Evolutionary conservation across 2,329 filamentous ascomycete species (phyloP).

Genomic region (Macrophomina pseudophaseolina): DNA sequence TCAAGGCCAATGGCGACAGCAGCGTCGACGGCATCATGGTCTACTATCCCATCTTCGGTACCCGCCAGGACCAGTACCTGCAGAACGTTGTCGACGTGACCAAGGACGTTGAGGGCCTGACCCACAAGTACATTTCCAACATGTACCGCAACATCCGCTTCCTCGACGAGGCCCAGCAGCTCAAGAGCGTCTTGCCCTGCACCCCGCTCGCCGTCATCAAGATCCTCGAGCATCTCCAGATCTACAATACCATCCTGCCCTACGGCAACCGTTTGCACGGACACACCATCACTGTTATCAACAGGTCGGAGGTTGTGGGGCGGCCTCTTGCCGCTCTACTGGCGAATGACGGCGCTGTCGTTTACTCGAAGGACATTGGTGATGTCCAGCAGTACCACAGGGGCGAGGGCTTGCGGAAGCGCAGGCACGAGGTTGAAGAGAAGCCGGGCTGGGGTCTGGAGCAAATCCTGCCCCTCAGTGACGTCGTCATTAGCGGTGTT

Average conservation of each 20-base stretch:
- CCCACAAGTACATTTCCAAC: constrained; percentile 94
- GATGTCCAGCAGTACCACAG: constrained; percentile 92
- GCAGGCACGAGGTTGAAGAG: constrained; percentile 84
- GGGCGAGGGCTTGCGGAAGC: constrained; percentile 83
- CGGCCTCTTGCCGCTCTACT: constrained; percentile 89
- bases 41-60: constrained; percentile 97
- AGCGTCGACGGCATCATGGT: constrained; percentile 88
- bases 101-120: constrained; percentile 96
- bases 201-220: constrained; percentile 96
- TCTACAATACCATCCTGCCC: constrained; percentile 94
- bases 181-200: constrained; percentile 93
- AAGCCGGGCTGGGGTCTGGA: constrained; percentile 79
- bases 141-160: constrained; percentile 99
- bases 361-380: constrained; percentile 92
- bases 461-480: constrained; percentile 83
- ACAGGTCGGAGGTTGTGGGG: constrained; percentile 94
- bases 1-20: constrained; percentile 80
- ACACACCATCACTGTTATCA: constrained; percentile 94
- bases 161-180: constrained; percentile 77
- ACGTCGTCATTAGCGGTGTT: constrained; percentile 94
- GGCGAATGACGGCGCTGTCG: constrained; percentile 93
- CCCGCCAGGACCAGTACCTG: constrained; percentile 88
- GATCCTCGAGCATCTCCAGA: constrained; percentile 91
- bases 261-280: constrained; percentile 93
- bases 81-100: constrained; percentile 88